A percentile compares a stretch with the other conserved stretches of the same genome.
Conservation (phyloP, 2,329 filamentous ascomycete genomes). For the Aspergillus fumigatiaffinis region DNA sequence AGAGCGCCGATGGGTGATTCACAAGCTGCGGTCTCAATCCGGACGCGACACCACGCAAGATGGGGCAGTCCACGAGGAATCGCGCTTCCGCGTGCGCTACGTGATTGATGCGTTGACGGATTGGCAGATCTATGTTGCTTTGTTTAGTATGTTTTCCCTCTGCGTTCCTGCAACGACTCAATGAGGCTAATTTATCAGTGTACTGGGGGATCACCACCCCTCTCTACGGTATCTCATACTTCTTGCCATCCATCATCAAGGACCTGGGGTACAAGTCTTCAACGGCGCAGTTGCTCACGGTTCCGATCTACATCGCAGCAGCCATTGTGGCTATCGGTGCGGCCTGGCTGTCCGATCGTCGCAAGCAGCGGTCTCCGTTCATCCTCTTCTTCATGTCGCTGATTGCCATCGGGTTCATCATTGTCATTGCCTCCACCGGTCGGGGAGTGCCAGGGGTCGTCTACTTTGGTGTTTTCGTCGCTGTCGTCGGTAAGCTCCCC, state of each 20-base stretch:
- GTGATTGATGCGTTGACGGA: constrained; percentile 39
- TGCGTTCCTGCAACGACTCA: not conserved
- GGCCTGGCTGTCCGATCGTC: constrained; percentile 56
- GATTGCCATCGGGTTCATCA: constrained; percentile 56
- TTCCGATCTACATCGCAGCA: constrained; percentile 40
- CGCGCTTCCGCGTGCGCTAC: constrained; percentile 37
- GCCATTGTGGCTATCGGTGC: constrained; percentile 37
- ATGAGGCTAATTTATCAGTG: constrained; percentile 22
- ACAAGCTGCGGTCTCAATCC: constrained; percentile 36
- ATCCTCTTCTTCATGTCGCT: constrained; percentile 51
- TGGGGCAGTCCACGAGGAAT: constrained; percentile 24
- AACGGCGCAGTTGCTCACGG: constrained; percentile 39
- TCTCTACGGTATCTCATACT: constrained; percentile 40
- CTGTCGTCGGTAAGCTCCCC: constrained; percentile 38
- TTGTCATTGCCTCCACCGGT: constrained; percentile 39
- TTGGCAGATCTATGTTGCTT: constrained; percentile 39
- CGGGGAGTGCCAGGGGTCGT: constrained; percentile 39
- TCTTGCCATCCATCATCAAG: constrained; percentile 41
- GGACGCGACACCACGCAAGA: constrained; percentile 16
- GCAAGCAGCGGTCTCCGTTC: constrained; percentile 53
- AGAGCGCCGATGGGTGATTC: constrained; percentile 38
- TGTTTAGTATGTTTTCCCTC: constrained; percentile 30
- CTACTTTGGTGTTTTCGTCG: constrained; percentile 48
- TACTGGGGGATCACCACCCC: constrained; percentile 43
- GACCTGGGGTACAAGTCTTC: constrained; percentile 38